These are phyloP conservation scores for Dichotomocladium elegans DNA, from an alignment of 371 early-diverging fungal species.

Conservation along the genomic window DNA sequence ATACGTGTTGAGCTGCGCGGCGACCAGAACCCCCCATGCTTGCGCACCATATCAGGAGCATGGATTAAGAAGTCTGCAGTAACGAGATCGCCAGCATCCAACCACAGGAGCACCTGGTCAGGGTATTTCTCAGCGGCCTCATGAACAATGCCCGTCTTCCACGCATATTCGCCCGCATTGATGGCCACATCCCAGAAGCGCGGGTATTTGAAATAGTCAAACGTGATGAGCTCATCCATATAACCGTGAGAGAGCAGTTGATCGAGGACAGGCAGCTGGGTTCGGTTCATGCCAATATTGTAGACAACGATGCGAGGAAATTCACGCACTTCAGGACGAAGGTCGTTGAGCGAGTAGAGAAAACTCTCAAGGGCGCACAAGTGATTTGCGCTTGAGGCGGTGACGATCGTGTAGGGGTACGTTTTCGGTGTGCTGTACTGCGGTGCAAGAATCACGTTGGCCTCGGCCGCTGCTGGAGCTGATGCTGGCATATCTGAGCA, in stretches of 20 bases:
- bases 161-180: conserved; percentile 61
- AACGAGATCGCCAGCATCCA: conserved; percentile 59
- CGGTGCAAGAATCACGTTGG: not conserved
- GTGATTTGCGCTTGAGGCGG: conserved; percentile 61
- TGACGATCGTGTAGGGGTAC: conserved; percentile 54
- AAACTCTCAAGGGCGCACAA: conserved; percentile 60
- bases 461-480: not conserved
- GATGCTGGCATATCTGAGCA: not conserved
- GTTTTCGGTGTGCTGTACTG: not conserved
- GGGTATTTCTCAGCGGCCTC: conserved; percentile 46
- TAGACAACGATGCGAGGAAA: conserved; percentile 49
- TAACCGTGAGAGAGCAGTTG: conserved; percentile 34
- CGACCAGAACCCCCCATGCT: conserved; percentile 53
- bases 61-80: conserved; percentile 49
- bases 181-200: conserved; percentile 60
- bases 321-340: conserved; percentile 28
- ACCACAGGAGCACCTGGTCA: conserved; percentile 53
- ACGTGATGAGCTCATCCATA: conserved; percentile 45
- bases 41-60: conserved; percentile 36
- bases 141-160: conserved; percentile 64
- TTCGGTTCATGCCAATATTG: conserved; percentile 50
- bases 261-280: conserved; percentile 41
- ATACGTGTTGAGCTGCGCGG: conserved; percentile 50
- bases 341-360: conserved; percentile 45
- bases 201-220: conserved; percentile 55